Base-by-base conservation (phyloP, 2,329 filamentous ascomycete species). In the Fusarium buharicum region DNA sequence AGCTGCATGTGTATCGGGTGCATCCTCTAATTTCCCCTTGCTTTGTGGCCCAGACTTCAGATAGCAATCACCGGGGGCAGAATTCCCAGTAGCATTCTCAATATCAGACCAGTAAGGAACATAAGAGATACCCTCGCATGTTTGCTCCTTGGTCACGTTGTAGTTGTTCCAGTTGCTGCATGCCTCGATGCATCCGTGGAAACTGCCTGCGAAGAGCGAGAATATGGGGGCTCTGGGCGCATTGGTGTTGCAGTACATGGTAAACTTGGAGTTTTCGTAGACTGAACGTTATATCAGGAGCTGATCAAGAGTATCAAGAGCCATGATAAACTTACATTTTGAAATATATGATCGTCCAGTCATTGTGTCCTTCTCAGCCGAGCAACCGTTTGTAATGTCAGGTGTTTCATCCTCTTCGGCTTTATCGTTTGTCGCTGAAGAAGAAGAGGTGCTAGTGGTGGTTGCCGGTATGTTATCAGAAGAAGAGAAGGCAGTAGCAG, bases 111-210 rank as follows among this genome's bases (percentile, higher is more conserved):
- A 66, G 12, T 39, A 37, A 2, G 65, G 65, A 13, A 68, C 50
- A 24, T 64, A 66, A 0, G 65, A 66, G 6, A 68, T 57, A 4
- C 30, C 65, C 22, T 48, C 41, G 45, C 65, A 68, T 5, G 18
- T 30, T 3, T 47, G 1, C 8, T n/a, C 24, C 4, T 36, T 34
- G 1, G 59, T 55, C 2, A 22, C 31, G 20, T 57, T 60, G 52
- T 60, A 55, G 17, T 31, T 37, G 34, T 68, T 68, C 65, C 65
- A 82, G 4, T 74, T 73, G 9, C 78, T 77, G 69, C 80, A 82
- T 10, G 79, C 78, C 59, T 82, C 79, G 66, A 82, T 81, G 70
- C 80, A 82, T 24, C 75, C 74, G 66, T 75, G 69, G 41, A 82
- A 79, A 62, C 76, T 73, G 45, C 74, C 71, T 6, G 77, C 74